These are phyloP conservation scores for Amauroascus niger DNA, from an alignment of 2,329 filamentous ascomycete genomes.

Conservation along the genomic window DNA sequence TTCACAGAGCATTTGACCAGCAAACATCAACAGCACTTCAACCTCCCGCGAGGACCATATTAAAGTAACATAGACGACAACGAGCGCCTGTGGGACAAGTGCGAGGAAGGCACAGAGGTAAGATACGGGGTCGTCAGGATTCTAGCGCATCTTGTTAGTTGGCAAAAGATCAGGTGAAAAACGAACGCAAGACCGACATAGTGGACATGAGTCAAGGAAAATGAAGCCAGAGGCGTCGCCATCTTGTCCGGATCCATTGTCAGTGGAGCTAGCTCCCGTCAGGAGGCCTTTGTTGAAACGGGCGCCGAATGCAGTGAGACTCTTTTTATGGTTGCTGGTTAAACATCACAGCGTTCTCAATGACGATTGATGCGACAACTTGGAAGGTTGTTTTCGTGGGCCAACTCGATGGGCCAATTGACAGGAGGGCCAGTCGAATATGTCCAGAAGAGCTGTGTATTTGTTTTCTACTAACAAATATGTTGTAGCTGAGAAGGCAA, in stretches of 20 bases:
- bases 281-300: not conserved
- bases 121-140: conserved; percentile 74
- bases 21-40: conserved; percentile 82
- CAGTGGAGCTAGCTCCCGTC: not conserved
- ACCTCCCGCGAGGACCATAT: conserved; percentile 85
- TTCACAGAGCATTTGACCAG: conserved; percentile 84
- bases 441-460: too few species aligned
- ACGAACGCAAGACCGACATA: conserved; percentile 56
- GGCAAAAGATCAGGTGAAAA: not conserved
- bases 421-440: too few species aligned
- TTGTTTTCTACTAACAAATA: too few species aligned
- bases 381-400: too few species aligned
- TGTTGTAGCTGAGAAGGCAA: too few species aligned
- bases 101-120: conserved; percentile 88
- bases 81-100: conserved; percentile 82
- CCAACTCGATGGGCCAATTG: too few species aligned
- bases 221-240: conserved; percentile 55
- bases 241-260: conserved; percentile 6
- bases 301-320: too few species aligned
- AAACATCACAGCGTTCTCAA: too few species aligned
- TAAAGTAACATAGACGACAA: conserved; percentile 79
- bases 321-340: too few species aligned
- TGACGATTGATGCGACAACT: too few species aligned
- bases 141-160: conserved; percentile 42
- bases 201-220: conserved; percentile 91